Base-by-base conservation (phyloP, 2,329 filamentous ascomycete species). In the Hypocreales sp. region DNA sequence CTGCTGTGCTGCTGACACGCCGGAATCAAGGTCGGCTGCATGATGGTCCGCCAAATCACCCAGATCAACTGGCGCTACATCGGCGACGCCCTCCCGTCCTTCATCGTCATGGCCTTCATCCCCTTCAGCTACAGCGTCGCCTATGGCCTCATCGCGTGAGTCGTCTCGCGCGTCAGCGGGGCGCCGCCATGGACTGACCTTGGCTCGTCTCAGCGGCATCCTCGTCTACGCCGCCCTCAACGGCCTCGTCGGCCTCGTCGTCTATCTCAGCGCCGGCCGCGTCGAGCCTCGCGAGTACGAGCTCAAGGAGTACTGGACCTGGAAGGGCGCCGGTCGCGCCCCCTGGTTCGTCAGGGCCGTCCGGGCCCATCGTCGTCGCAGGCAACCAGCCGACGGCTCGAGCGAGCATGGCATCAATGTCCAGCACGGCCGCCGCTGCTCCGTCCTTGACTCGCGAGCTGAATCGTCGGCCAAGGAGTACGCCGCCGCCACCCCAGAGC, bases 61-160 rank as follows among this genome's bases (percentile, higher is more conserved):
- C 68, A 74, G 28, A 73, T 83, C 53, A 83, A 83, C 52, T 83
- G 79, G 79, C 56, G 61, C 13, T 83, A 81, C 39, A 71, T 81
- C 28, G 78, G 79, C 26, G 79, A 84, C 35, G 73, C 78, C 0
- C 58, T 83, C 3, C 79, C 79, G 0, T 80, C 79, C 0, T 83
- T 83, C 49, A 60, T 83, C 18, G 80, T 79, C 5, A 70, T 83
- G 39, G 68, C 70, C 2, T 68, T 80, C 29, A 83, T 84, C 56
- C 79, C 78, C 0, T 80, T 83, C 45, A 81, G 72, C 36, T 84
- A 82, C 60, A 79, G 73, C 27, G 78, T 81, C 25, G 77, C 79
- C 7, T 82, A 83, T 36, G 79, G 79, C 12, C 64, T 84, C 16
- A 80, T 83, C 38, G 77, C 68, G 67, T 71, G 47, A 55, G 64